A percentile compares a stretch with the other conserved stretches of the same genome.
These are phyloP conservation scores for Erysiphe neolycopersici DNA, from an alignment of 2,329 filamentous ascomycete genomes.

Conservation along the genomic window DNA sequence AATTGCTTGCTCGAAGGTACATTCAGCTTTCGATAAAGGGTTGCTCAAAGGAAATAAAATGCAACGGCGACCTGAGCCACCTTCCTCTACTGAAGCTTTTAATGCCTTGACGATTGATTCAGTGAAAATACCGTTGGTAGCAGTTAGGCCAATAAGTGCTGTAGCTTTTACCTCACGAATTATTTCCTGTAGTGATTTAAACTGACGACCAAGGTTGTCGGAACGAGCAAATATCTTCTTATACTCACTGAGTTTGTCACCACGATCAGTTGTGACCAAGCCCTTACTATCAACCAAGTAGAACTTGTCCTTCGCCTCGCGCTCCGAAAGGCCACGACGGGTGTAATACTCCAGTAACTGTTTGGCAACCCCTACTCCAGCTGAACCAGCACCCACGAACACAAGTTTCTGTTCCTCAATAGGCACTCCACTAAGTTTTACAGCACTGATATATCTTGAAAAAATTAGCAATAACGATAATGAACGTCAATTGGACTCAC, in stretches of 20 bases:
- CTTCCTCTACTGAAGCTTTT: conserved; percentile 33
- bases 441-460: conserved; percentile 33
- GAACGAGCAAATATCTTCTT: conserved; percentile 43
- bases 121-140: conserved; percentile 84
- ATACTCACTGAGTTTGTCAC: conserved; percentile 81
- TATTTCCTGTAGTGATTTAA: conserved; percentile 65
- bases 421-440: conserved; percentile 65
- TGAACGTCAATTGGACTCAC: conserved; percentile 5
- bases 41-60: conserved; percentile 95
- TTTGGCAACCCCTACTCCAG: conserved; percentile 90
- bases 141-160: conserved; percentile 80
- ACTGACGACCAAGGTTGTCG: conserved; percentile 39
- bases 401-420: conserved; percentile 79
- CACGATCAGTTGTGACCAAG: conserved; percentile 75
- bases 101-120: conserved; percentile 54
- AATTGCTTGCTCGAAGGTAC: conserved; percentile 84
- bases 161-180: conserved; percentile 89
- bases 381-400: conserved; percentile 87
- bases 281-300: conserved; percentile 95
- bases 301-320: conserved; percentile 73
- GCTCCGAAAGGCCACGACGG: conserved; percentile 66
- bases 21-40: conserved; percentile 88
- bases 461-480: not conserved
- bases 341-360: conserved; percentile 96
- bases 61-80: conserved; percentile 45